Conservation (phyloP, 495 filamentous ascomycete species). For the Trichocladium uniseriatum region DNA sequence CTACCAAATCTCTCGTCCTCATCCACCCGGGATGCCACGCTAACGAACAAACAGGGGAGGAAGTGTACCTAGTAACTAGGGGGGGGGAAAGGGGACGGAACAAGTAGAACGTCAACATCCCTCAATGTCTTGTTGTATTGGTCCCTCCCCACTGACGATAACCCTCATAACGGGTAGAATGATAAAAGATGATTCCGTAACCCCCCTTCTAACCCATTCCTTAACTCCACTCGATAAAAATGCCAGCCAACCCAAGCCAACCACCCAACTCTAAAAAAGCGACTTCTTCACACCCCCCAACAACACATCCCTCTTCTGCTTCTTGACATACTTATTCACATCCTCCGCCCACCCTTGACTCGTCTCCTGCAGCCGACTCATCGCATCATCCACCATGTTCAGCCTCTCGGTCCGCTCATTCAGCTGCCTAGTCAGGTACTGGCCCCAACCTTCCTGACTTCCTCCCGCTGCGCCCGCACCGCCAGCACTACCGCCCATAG, state of each 20-base stretch:
- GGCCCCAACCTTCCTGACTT: slow-evolving; percentile 45
- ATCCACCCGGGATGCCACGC: no score
- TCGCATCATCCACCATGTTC: slow-evolving; percentile 68
- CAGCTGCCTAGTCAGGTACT: slow-evolving; percentile 68
- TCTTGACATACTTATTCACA: slow-evolving; percentile 72
- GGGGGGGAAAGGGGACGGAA: no score
- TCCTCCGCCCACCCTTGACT: slow-evolving; percentile 77
- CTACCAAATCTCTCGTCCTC: no score
- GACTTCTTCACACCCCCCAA: slow-evolving; percentile 50
- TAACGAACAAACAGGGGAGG: no score
- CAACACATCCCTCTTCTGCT: slow-evolving; percentile 75
- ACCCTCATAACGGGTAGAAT: no score
- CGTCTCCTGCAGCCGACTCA: slow-evolving; percentile 70
- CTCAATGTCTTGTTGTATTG: no score
- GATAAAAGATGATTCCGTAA: not conserved
- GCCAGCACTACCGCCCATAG: slow-evolving; percentile 38
- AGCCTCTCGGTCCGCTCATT: slow-evolving; percentile 86
- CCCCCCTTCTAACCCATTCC: no score
- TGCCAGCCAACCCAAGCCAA: not conserved
- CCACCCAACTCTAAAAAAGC: slow-evolving; percentile 23
- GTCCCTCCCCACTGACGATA: no score
- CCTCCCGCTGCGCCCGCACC: slow-evolving; percentile 37
- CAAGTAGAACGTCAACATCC: no score
- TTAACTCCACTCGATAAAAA: no score
- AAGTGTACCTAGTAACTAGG: no score